Evolutionary conservation across 1,284 basidiomycete species (phyloP).

Genomic region (Hortiboletus rubellus): DNA sequence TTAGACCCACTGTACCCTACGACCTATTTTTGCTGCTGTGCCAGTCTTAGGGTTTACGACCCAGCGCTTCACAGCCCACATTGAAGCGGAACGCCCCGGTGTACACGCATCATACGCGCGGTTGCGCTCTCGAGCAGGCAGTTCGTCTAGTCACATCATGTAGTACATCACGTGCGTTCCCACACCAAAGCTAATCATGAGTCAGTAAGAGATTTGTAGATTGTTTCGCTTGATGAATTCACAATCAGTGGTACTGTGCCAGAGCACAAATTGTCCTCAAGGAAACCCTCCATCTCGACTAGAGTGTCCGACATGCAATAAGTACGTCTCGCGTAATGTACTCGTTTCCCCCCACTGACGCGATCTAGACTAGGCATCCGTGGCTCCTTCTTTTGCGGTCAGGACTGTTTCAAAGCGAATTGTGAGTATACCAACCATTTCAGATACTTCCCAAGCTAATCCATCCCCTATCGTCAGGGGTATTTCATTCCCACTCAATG

Average conservation of each 20-base stretch:
- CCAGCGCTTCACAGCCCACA: slow-evolving; percentile 16
- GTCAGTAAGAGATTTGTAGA: background rate
- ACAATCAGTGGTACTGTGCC: slow-evolving; percentile 49
- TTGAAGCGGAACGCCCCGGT: slow-evolving; percentile 12
- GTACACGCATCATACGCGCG: slow-evolving; percentile 26
- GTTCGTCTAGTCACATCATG: background rate
- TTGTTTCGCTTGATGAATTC: slow-evolving; percentile 28
- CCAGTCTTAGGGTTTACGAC: slow-evolving; percentile 8
- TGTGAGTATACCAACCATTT: slow-evolving; percentile 52
- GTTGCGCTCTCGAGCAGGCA: slow-evolving; percentile 4
- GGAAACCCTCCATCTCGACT: slow-evolving; percentile 73
- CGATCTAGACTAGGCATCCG: slow-evolving; percentile 66
- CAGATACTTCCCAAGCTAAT: background rate
- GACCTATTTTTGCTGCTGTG: slow-evolving; percentile 9
- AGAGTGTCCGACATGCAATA: slow-evolving; percentile 82
- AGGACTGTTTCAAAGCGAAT: slow-evolving; percentile 83
- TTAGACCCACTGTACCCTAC: background rate
- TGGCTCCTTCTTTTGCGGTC: slow-evolving; percentile 82
- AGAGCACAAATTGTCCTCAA: slow-evolving; percentile 69
- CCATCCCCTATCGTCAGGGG: slow-evolving; percentile 41
- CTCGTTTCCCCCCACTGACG: slow-evolving; percentile 5
- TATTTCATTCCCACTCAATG: slow-evolving; percentile 26
- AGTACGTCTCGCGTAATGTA: slow-evolving; percentile 46
- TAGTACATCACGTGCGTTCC: slow-evolving; percentile 21
- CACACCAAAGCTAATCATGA: background rate